Conservation (phyloP, 2,329 filamentous ascomycete genomes). For the Aspergillaceae sp. region DNA sequence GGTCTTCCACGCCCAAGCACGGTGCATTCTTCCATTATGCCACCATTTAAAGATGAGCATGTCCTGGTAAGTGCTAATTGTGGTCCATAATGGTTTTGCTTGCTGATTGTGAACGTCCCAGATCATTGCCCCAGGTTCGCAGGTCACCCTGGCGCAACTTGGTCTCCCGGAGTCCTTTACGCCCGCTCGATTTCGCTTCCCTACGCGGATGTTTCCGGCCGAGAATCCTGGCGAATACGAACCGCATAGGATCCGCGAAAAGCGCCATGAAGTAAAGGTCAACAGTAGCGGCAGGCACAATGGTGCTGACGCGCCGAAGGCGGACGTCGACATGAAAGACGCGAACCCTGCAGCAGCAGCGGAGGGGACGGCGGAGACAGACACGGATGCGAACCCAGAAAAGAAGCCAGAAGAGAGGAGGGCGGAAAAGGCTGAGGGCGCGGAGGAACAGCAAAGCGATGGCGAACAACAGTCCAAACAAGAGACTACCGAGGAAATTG, state of each 20-base stretch:
- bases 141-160: conserved; percentile 82
- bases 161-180: conserved; percentile 86
- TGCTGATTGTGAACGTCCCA: conserved; percentile 14
- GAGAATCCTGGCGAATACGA: conserved; percentile 71
- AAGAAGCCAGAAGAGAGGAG: conserved; percentile 13
- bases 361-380: conserved; percentile 14
- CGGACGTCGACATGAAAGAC: conserved; percentile 41
- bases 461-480: conserved; percentile 22
- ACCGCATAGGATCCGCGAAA: conserved; percentile 66
- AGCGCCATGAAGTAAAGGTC: conserved; percentile 20
- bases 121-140: conserved; percentile 60
- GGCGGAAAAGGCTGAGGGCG: conserved; percentile 23
- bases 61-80: conserved; percentile 34
- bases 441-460: conserved; percentile 11
- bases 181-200: conserved; percentile 74
- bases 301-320: conserved; percentile 21
- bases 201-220: conserved; percentile 84
- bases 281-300: conserved; percentile 6
- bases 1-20: conserved; percentile 5
- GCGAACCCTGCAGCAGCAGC: conserved; percentile 20
- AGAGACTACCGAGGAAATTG: conserved; percentile 39
- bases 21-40: conserved; percentile 28
- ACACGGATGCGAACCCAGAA: background rate
- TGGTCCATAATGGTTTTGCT: background rate
- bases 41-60: conserved; percentile 46